Evolutionary conservation across 176 grass and related monocot species (phyloP).

Genomic region (Bothriochloa decipiens): DNA sequence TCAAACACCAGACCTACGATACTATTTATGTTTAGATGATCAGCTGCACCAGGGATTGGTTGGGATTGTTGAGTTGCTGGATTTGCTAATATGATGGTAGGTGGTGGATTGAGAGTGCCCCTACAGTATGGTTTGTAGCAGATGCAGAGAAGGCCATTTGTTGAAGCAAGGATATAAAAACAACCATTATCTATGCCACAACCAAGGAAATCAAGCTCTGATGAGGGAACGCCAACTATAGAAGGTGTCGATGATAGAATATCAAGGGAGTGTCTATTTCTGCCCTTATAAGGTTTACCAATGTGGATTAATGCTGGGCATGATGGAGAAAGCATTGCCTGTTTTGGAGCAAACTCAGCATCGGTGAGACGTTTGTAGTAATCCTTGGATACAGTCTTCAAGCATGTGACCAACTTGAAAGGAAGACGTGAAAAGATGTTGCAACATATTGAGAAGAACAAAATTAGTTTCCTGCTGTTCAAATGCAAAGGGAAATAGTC

Average conservation of each 20-base stretch:
- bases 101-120: not conserved
- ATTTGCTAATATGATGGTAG: not conserved
- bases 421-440: not conserved
- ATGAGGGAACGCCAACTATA: slow-evolving; percentile 6
- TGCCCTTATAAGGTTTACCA: no score
- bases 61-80: not conserved
- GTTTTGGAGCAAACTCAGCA: not conserved
- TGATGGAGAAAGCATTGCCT: not conserved
- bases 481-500: no score
- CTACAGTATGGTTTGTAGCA: not conserved
- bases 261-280: not conserved
- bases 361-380: not conserved
- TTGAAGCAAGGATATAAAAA: not conserved
- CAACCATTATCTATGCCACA: not conserved
- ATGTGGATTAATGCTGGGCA: slow-evolving; percentile 6
- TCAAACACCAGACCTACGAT: not conserved
- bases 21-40: not conserved
- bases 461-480: not conserved
- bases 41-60: not conserved
- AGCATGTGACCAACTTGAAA: not conserved
- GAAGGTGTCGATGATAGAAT: not conserved
- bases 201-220: not conserved
- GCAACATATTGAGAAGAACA: not conserved
- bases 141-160: not conserved
- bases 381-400: not conserved